These are phyloP conservation scores for Aspergillus sp. DNA, from an alignment of 2,329 filamentous ascomycete genomes.

Conservation along the genomic window DNA sequence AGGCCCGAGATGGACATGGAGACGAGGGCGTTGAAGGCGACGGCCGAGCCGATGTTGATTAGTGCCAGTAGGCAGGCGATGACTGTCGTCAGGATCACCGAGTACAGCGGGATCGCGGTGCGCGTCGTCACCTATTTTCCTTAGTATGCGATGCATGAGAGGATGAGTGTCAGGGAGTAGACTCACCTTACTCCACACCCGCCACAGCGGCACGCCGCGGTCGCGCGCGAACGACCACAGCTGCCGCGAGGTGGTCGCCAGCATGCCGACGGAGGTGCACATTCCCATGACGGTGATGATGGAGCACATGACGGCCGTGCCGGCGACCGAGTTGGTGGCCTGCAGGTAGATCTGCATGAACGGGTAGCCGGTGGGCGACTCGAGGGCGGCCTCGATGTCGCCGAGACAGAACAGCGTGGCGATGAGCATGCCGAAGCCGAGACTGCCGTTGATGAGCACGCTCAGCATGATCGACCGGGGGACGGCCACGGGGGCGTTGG, in stretches of 20 bases:
- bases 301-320: constrained; percentile 24
- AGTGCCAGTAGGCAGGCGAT: constrained; percentile 29
- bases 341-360: constrained; percentile 35
- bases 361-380: constrained; percentile 30
- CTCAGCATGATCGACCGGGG: constrained; percentile 38
- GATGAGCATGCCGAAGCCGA: constrained; percentile 39
- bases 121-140: constrained; percentile 18
- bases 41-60: constrained; percentile 33
- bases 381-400: constrained; percentile 26
- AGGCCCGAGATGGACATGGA: constrained; percentile 33
- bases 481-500: constrained; percentile 35
- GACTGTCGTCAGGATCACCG: constrained; percentile 25
- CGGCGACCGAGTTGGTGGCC: constrained; percentile 26
- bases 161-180: not conserved
- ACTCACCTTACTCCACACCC: constrained; percentile 27
- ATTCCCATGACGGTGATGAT: constrained; percentile 30
- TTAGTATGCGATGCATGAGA: not conserved
- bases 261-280: constrained; percentile 32
- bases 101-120: constrained; percentile 27
- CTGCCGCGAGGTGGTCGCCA: constrained; percentile 47
- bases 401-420: constrained; percentile 41
- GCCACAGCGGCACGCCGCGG: constrained; percentile 26
- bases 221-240: constrained; percentile 30
- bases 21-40: constrained; percentile 33
- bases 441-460: constrained; percentile 34